A percentile compares a stretch with the other conserved stretches of the same genome.
Conservation (phyloP, 176 grass and related monocot species). For the Ananas comosus region DNA sequence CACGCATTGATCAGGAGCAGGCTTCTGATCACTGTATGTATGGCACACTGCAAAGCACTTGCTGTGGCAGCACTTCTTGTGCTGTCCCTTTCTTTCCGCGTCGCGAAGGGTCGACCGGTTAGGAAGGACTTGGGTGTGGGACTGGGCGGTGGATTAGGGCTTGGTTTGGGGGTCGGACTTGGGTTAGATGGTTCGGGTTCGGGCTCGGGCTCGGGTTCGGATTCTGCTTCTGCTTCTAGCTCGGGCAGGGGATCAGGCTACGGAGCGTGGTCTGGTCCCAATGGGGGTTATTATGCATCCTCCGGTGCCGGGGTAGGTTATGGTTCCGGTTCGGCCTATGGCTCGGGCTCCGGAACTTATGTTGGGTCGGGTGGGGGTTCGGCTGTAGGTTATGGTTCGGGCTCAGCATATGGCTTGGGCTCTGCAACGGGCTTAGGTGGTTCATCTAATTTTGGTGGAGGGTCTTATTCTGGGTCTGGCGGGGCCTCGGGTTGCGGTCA, state of each 20-base stretch:
- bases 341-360: conserved; percentile 10
- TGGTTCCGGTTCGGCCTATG: conserved; percentile 11
- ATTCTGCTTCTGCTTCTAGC: conserved; percentile 11
- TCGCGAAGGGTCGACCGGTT: conserved; percentile 26
- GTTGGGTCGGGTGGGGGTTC: conserved; percentile 12
- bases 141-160: conserved; percentile 18
- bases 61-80: conserved; percentile 17
- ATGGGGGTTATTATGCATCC: not conserved
- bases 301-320: conserved; percentile 9
- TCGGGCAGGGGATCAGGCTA: conserved; percentile 29
- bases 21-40: not conserved
- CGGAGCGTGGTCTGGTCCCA: conserved; percentile 16
- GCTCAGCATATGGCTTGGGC: conserved; percentile 11
- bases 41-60: conserved; percentile 23
- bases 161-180: conserved; percentile 14
- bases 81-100: conserved; percentile 9
- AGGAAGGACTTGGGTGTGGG: conserved; percentile 44
- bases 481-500: not conserved
- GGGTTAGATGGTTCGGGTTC: conserved; percentile 25
- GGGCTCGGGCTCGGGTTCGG: conserved; percentile 19
- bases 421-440: not conserved
- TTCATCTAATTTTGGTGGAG: not conserved
- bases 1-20: not conserved
- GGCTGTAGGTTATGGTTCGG: conserved; percentile 9
- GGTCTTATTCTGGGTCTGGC: conserved; percentile 6